Percentiles rank a stretch among this genome's conserved stretches.
These are phyloP conservation scores for Neohortaea acidophila DNA, from an alignment of 495 filamentous ascomycete species.

Conservation along the genomic window DNA sequence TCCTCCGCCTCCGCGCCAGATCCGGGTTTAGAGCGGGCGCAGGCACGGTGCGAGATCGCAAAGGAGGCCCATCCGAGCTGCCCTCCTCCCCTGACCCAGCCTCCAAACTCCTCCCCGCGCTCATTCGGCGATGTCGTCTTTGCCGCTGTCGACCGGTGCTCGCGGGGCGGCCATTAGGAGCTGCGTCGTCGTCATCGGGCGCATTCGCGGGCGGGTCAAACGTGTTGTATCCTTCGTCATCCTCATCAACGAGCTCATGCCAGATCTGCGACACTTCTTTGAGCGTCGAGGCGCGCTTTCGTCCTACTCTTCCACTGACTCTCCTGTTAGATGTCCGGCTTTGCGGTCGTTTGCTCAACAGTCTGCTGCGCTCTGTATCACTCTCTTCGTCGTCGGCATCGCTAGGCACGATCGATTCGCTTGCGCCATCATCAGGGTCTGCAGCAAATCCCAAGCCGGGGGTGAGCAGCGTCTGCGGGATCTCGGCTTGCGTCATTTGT, in stretches of 20 bases:
- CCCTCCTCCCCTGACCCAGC: neutral
- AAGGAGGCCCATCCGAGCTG: neutral
- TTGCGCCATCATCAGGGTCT: slow-evolving; percentile 14
- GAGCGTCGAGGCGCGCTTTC: slow-evolving; percentile 14
- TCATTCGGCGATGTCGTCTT: slow-evolving; percentile 5
- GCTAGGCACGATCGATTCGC: slow-evolving; percentile 13
- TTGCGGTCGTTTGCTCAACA: slow-evolving; percentile 4
- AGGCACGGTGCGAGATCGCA: slow-evolving; percentile 8
- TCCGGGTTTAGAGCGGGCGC: no score
- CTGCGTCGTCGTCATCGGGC: neutral
- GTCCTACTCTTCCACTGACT: slow-evolving; percentile 2
- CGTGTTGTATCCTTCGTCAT: slow-evolving; percentile 13
- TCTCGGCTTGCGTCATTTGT: slow-evolving; percentile 11
- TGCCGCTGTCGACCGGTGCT: slow-evolving; percentile 4
- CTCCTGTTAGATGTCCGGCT: slow-evolving; percentile 1
- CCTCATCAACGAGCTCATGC: slow-evolving; percentile 26
- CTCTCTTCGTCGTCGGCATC: slow-evolving; percentile 14
- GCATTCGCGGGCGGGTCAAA: no score
- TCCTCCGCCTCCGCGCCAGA: slow-evolving; percentile 6
- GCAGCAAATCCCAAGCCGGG: slow-evolving; percentile 58
- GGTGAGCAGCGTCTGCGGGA: slow-evolving; percentile 46
- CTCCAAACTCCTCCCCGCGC: slow-evolving; percentile 5
- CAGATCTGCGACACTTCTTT: slow-evolving; percentile 23
- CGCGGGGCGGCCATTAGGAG: neutral
- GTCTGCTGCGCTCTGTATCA: slow-evolving; percentile 7